A percentile compares a stretch with the other conserved stretches of the same genome.
Conservation (phyloP, 306 rosid genomes). For the Dicorynia guianensis region DNA sequence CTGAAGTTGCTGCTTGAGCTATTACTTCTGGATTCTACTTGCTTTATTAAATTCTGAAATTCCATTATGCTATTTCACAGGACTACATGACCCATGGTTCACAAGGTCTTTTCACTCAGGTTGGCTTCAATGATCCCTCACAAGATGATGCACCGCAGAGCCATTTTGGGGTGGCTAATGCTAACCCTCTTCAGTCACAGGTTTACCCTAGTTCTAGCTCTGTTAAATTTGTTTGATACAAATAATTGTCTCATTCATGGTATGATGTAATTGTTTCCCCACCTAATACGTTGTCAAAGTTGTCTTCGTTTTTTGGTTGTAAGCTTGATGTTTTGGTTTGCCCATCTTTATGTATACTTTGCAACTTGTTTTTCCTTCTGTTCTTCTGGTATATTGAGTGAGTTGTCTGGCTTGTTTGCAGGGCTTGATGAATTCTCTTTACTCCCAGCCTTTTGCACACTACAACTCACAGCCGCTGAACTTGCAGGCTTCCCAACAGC, state of each 20-base stretch:
- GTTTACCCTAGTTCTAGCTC: slow-evolving; percentile 49
- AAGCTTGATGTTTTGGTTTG: not conserved
- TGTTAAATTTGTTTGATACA: not conserved
- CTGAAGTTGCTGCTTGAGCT: slow-evolving; percentile 9
- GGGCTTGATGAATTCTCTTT: slow-evolving; percentile 89
- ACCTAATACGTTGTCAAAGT: slow-evolving; percentile 4
- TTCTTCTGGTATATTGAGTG: not conserved
- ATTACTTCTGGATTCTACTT: not conserved
- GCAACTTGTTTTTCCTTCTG: not conserved
- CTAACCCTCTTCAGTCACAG: slow-evolving; percentile 96
- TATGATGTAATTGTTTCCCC: slow-evolving; percentile 10
- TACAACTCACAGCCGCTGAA: slow-evolving; percentile 92
- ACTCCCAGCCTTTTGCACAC: slow-evolving; percentile 96
- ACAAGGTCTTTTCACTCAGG: slow-evolving; percentile 95
- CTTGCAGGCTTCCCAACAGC: slow-evolving; percentile 84
- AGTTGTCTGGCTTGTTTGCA: slow-evolving; percentile 44
- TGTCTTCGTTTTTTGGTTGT: slow-evolving; percentile 25
- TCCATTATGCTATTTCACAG: slow-evolving; percentile 48
- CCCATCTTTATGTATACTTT: not conserved
- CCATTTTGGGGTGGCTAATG: slow-evolving; percentile 78
- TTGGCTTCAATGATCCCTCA: slow-evolving; percentile 85
- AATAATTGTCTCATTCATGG: not conserved
- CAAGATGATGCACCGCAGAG: slow-evolving; percentile 89
- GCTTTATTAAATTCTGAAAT: slow-evolving; percentile 25
- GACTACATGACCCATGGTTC: slow-evolving; percentile 96